These are phyloP conservation scores for Clonostachys rhizophaga DNA, from an alignment of 2,329 filamentous ascomycete species.

Conservation along the genomic window DNA sequence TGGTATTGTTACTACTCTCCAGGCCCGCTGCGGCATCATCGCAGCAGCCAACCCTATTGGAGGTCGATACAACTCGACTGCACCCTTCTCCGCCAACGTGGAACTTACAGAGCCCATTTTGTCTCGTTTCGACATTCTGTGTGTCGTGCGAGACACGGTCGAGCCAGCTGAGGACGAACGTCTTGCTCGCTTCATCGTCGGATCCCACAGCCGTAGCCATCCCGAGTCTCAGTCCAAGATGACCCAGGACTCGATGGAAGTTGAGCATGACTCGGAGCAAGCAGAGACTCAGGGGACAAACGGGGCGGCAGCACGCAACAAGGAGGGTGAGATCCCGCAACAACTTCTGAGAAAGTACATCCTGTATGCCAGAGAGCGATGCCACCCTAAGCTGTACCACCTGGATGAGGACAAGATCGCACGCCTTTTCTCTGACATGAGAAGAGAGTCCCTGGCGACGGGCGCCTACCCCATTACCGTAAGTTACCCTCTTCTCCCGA, in stretches of 20 bases:
- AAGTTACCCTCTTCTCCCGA: constrained; percentile 30
- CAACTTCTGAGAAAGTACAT: constrained; percentile 95
- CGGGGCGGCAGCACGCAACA: constrained; percentile 14
- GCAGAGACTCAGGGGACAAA: constrained; percentile 24
- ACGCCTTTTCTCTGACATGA: constrained; percentile 92
- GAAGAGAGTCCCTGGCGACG: constrained; percentile 85
- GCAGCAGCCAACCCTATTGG: constrained; percentile 96
- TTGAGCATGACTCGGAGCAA: constrained; percentile 50
- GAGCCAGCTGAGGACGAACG: constrained; percentile 90
- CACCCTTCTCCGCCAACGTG: constrained; percentile 94
- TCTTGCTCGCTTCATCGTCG: constrained; percentile 89
- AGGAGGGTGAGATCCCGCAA: constrained; percentile 76
- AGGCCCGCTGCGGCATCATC: constrained; percentile 93
- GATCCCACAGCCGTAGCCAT: constrained; percentile 88
- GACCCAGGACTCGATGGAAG: constrained; percentile 61
- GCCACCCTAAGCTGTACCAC: constrained; percentile 88
- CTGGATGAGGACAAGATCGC: constrained; percentile 98
- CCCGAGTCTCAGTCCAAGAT: constrained; percentile 51
- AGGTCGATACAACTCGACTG: constrained; percentile 92
- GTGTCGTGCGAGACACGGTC: constrained; percentile 92
- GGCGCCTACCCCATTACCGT: constrained; percentile 98
- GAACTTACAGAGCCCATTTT: constrained; percentile 95
- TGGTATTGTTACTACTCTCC: constrained; percentile 94
- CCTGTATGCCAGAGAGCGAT: constrained; percentile 85
- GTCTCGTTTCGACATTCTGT: constrained; percentile 96